Evolutionary conservation across 2,329 filamentous ascomycete genomes (phyloP).

Genomic region (Neoascochyta sp.): DNA sequence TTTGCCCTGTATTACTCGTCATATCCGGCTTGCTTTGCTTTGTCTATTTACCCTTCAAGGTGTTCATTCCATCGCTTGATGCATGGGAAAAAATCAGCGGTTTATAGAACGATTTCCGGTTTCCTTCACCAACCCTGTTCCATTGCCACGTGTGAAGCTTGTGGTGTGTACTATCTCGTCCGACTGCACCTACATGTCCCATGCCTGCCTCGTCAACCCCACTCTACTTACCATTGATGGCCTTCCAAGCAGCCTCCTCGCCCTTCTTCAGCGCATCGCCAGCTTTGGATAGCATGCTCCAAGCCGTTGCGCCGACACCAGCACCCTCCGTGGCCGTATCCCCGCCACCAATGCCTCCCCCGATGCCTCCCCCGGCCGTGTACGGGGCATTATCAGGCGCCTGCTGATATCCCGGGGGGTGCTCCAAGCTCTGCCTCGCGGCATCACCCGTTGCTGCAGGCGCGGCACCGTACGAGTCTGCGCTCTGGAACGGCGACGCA

Average conservation of each 20-base stretch:
- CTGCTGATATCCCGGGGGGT: constrained; percentile 50
- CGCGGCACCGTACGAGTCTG: constrained; percentile 18
- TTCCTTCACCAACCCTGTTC: constrained; percentile 16
- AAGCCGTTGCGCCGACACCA: constrained; percentile 32
- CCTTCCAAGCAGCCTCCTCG: constrained; percentile 37
- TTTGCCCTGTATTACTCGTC: constrained; percentile 40
- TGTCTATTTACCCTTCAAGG: constrained; percentile 32
- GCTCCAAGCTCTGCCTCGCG: constrained; percentile 31
- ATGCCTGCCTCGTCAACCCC: neutral
- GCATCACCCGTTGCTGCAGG: constrained; percentile 7
- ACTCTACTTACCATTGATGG: constrained; percentile 23
- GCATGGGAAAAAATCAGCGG: constrained; percentile 38
- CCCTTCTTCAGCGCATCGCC: constrained; percentile 35
- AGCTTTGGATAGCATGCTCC: constrained; percentile 36
- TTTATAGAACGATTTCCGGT: constrained; percentile 38
- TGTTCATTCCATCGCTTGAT: constrained; percentile 37
- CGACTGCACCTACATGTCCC: too few species aligned
- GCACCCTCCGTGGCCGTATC: constrained; percentile 11
- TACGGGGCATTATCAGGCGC: constrained; percentile 39
- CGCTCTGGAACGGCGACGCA: constrained; percentile 23
- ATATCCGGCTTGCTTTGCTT: constrained; percentile 40
- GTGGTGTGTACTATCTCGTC: neutral
- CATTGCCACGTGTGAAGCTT: constrained; percentile 9
- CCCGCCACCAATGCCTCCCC: constrained; percentile 21
- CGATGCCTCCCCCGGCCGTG: constrained; percentile 41